Conservation (phyloP, 73 alveolate species). For the Paramecium caudatum region DNA sequence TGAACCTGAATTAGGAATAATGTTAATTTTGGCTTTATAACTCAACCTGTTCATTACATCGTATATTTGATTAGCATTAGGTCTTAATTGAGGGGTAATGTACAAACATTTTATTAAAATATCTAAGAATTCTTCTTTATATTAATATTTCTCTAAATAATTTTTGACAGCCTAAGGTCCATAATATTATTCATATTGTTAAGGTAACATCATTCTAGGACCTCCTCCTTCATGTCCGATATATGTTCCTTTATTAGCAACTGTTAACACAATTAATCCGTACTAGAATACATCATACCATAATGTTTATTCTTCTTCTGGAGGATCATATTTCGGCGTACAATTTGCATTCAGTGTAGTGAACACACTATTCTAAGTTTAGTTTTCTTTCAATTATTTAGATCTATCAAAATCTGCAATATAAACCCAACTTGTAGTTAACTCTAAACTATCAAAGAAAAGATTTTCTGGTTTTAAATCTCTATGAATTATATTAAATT, state of each 20-base stretch:
- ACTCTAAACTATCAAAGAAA: background rate
- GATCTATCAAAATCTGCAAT: conserved; percentile 27
- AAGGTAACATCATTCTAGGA: background rate
- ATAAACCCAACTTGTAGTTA: background rate
- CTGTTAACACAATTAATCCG: background rate
- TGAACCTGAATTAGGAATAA: no score
- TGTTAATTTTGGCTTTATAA: no score
- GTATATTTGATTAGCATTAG: background rate
- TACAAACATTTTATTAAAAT: background rate
- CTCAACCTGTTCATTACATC: no score
- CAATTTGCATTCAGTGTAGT: background rate
- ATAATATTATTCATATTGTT: background rate
- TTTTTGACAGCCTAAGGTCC: background rate
- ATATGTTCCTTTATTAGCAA: conserved; percentile 18
- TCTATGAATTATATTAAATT: background rate
- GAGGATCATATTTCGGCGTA: conserved; percentile 18
- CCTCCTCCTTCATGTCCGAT: background rate
- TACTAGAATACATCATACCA: background rate
- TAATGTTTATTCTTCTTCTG: background rate
- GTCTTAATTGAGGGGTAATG: background rate
- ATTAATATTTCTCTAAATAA: background rate
- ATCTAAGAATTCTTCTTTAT: background rate
- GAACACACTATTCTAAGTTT: background rate
- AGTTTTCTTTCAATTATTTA: background rate
- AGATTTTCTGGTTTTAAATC: conserved; percentile 6